Conservation (phyloP, 441 rosid genomes). For the Adansonia rubrostipa region DNA sequence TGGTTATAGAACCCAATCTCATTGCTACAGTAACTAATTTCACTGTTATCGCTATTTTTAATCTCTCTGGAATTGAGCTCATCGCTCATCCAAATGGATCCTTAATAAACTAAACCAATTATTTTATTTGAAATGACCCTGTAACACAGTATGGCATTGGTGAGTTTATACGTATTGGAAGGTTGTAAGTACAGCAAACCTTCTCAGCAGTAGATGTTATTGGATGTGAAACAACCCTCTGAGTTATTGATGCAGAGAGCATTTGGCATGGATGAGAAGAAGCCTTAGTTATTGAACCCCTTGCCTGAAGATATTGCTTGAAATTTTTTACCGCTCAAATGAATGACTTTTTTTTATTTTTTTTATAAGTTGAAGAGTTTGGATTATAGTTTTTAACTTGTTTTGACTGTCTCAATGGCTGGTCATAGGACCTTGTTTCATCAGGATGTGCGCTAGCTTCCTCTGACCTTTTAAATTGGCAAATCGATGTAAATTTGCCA, state of each 20-base stretch:
- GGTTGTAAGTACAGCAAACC: neutral
- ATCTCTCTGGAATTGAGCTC: too few relatives aligned
- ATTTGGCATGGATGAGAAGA: neutral
- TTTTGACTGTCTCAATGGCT: neutral
- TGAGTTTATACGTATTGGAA: neutral
- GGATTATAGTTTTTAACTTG: neutral
- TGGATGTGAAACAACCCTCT: neutral
- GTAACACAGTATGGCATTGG: neutral
- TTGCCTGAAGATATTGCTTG: neutral
- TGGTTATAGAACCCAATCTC: too few relatives aligned
- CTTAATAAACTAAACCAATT: neutral
- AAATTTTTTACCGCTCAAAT: neutral
- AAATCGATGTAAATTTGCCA: neutral
- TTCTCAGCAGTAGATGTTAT: neutral
- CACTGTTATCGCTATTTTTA: too few relatives aligned
- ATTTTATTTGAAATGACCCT: neutral
- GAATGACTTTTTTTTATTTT: neutral
- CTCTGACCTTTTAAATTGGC: neutral
- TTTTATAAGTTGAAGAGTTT: neutral
- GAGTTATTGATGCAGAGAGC: neutral
- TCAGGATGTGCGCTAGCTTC: neutral
- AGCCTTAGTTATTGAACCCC: neutral
- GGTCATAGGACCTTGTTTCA: neutral
- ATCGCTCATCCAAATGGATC: too few relatives aligned
- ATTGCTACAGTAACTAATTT: too few relatives aligned